phyloP scores from a whole-genome alignment of 768 basidiomycete genomes.

The Chlorophyllum brunneum region DNA sequence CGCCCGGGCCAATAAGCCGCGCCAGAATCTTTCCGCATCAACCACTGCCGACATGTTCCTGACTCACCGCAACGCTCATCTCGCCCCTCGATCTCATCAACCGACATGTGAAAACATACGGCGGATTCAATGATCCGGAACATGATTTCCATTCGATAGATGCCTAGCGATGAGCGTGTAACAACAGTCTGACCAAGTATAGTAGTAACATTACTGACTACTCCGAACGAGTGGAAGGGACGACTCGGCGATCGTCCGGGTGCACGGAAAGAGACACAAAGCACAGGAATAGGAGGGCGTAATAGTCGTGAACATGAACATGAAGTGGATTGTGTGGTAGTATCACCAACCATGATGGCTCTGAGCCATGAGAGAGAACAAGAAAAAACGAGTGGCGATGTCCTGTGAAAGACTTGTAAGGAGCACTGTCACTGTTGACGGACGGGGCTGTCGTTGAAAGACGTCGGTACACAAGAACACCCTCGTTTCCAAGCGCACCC shows the following conservation, averaged over 20 bases:
- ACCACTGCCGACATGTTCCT: conserved; percentile 5
- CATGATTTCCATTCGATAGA: conserved; percentile 7
- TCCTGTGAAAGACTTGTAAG: not conserved
- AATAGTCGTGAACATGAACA: conserved; percentile 10
- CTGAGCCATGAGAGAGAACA: not conserved
- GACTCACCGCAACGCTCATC: not conserved
- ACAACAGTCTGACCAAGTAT: conserved; percentile 8
- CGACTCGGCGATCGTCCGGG: not conserved
- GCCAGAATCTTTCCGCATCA: conserved; percentile 4
- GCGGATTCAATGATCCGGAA: conserved; percentile 5
- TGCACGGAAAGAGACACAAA: conserved; percentile 6
- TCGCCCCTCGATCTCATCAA: conserved; percentile 1
- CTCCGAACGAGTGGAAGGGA: conserved; percentile 8
- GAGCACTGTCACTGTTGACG: conserved; percentile 2
- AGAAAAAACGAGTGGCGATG: conserved; percentile 7
- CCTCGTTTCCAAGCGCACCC: not conserved
- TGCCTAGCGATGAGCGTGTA: conserved; percentile 12
- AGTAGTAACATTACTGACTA: conserved; percentile 5
- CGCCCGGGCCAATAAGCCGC: not conserved
- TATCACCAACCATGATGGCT: not conserved
- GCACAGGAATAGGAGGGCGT: conserved; percentile 8
- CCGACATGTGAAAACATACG: conserved; percentile 7
- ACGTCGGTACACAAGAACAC: not conserved
- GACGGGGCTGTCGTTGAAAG: not conserved
- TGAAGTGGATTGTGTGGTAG: conserved; percentile 4